Conservation (phyloP, 2,329 filamentous ascomycete genomes). For the Penicillium sclerotigenum region DNA sequence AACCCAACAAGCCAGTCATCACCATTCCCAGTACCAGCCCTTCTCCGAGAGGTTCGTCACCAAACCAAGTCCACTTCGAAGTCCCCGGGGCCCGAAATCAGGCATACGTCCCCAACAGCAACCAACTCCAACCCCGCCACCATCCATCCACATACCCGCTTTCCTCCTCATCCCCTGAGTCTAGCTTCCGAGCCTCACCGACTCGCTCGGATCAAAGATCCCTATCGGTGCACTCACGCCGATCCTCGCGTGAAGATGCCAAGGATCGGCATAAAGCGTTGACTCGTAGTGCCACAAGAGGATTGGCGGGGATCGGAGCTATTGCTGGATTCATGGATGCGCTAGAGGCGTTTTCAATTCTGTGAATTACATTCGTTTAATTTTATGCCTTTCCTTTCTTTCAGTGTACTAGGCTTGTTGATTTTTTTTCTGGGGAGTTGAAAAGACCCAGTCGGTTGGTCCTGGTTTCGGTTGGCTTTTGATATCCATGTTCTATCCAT, state of each 20-base stretch:
- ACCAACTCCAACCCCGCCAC: conserved; percentile 14
- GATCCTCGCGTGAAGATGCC: conserved; percentile 21
- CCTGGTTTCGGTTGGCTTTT: background rate
- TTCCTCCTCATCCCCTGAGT: conserved; percentile 21
- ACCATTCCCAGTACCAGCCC: conserved; percentile 5
- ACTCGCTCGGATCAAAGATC: conserved; percentile 19
- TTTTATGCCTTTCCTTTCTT: background rate
- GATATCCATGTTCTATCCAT: background rate
- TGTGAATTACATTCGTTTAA: conserved; percentile 5
- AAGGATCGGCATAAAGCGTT: conserved; percentile 29
- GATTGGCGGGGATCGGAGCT: conserved; percentile 36
- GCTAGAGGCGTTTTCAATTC: conserved; percentile 33
- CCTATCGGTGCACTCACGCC: conserved; percentile 9
- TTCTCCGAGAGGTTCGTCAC: conserved; percentile 15
- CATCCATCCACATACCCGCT: conserved; percentile 15
- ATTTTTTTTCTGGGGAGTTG: background rate
- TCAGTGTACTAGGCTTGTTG: background rate
- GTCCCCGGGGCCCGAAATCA: conserved; percentile 6
- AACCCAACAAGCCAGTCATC: background rate
- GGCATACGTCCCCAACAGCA: conserved; percentile 1
- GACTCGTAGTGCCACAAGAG: conserved; percentile 35
- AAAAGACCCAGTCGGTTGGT: background rate
- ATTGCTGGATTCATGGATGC: conserved; percentile 42
- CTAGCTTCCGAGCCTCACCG: conserved; percentile 12
- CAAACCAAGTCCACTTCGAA: conserved; percentile 15